Percentiles rank a stretch among this genome's conserved stretches.
Conservation (phyloP, 139 green algal species). For the Auxenochlorella protothecoides region DNA sequence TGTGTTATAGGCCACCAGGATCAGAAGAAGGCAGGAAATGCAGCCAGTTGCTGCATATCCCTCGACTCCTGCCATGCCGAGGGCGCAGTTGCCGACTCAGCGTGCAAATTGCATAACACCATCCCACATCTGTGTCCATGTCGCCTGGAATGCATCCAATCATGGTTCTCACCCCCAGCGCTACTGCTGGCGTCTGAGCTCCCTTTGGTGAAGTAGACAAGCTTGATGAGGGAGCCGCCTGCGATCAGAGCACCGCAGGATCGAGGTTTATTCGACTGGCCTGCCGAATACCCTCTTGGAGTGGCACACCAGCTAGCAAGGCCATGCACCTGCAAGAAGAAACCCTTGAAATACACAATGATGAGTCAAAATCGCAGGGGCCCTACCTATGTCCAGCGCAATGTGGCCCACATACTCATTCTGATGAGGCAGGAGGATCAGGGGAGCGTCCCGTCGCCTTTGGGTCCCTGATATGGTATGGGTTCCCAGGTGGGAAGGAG, state of each 20-base stretch:
- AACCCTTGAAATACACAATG: too few relatives aligned
- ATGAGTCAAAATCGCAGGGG: too few relatives aligned
- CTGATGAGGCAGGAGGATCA: conserved; percentile 89
- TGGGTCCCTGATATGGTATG: not conserved
- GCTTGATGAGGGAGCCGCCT: conserved; percentile 89
- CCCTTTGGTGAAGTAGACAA: conserved; percentile 90
- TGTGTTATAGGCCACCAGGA: not conserved
- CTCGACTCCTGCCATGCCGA: not conserved
- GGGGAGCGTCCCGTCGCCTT: conserved; percentile 42
- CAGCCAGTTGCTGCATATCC: not conserved
- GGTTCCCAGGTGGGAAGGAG: not conserved
- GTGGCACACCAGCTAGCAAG: too few relatives aligned
- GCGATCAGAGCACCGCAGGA: not conserved
- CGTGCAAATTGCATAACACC: too few relatives aligned
- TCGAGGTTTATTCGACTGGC: not conserved
- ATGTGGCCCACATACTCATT: conserved; percentile 81
- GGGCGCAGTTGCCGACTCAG: too few relatives aligned
- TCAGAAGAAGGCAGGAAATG: not conserved
- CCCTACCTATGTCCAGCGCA: conserved; percentile 75
- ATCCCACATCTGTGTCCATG: too few relatives aligned
- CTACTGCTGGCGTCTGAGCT: not conserved
- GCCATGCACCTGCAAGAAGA: too few relatives aligned
- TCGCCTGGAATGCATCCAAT: too few relatives aligned
- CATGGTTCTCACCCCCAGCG: too few relatives aligned
- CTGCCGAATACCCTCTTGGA: too few relatives aligned